Evolutionary conservation across 139 green algal genomes (phyloP).

Genomic region (Pseudopediastrum boryanum): DNA sequence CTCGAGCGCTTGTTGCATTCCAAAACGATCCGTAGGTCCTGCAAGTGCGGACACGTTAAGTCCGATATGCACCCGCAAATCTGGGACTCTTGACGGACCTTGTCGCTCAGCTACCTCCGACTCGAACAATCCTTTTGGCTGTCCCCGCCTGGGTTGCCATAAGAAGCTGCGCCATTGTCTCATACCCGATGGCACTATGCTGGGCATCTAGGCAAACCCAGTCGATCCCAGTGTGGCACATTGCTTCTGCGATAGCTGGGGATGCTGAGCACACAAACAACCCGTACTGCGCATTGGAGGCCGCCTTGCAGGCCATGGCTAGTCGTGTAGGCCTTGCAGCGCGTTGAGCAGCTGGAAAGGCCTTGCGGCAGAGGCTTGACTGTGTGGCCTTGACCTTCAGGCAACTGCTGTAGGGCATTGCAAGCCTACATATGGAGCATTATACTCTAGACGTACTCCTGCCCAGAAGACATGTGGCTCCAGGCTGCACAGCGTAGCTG

Average conservation of each 20-base stretch:
- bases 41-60: neutral
- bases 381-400: too few relatives aligned
- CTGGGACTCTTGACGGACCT: constrained; percentile 6
- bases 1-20: constrained; percentile 46
- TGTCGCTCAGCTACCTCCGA: constrained; percentile 39
- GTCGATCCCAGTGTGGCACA: constrained; percentile 33
- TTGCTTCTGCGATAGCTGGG: constrained; percentile 30
- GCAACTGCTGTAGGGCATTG: too few relatives aligned
- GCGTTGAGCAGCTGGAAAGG: too few relatives aligned
- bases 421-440: too few relatives aligned
- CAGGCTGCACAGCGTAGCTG: too few relatives aligned
- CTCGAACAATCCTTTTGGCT: constrained; percentile 41
- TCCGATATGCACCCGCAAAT: neutral
- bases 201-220: constrained; percentile 42
- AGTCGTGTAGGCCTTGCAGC: too few relatives aligned
- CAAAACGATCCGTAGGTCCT: neutral
- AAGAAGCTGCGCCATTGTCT: constrained; percentile 25
- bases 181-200: constrained; percentile 39
- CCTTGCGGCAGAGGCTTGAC: too few relatives aligned
- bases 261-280: constrained; percentile 23
- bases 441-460: too few relatives aligned
- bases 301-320: too few relatives aligned
- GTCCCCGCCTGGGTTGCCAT: neutral
- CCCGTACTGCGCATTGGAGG: too few relatives aligned
- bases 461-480: too few relatives aligned